Percentiles rank a stretch among this genome's conserved stretches.
These are phyloP conservation scores for Plantago coronopus DNA, from an alignment of 305 asterid species.

Conservation along the genomic window DNA sequence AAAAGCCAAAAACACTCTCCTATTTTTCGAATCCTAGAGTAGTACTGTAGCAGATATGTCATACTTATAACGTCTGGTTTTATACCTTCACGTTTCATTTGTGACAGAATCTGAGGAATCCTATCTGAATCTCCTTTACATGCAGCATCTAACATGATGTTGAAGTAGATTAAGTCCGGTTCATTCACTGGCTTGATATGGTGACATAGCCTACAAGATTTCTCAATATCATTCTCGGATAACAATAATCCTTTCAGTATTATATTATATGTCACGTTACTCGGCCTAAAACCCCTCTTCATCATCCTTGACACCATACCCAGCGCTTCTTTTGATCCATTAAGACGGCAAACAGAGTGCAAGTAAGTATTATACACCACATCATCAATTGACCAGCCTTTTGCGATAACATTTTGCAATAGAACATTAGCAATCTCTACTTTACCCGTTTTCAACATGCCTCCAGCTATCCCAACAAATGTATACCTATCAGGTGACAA, in stretches of 20 bases:
- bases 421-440: slow-evolving; percentile 32
- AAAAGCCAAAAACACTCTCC: slow-evolving; percentile 37
- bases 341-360: slow-evolving; percentile 37
- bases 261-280: slow-evolving; percentile 41
- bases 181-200: slow-evolving; percentile 32
- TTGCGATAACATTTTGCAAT: slow-evolving; percentile 32
- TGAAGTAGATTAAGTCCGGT: slow-evolving; percentile 55
- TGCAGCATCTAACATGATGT: slow-evolving; percentile 53
- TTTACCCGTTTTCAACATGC: slow-evolving; percentile 48
- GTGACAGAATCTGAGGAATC: slow-evolving; percentile 34
- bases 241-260: slow-evolving; percentile 54
- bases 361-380: slow-evolving; percentile 44
- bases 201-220: slow-evolving; percentile 41
- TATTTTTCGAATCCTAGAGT: slow-evolving; percentile 31
- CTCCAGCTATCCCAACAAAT: slow-evolving; percentile 54
- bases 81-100: slow-evolving; percentile 41
- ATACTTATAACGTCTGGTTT: slow-evolving; percentile 43
- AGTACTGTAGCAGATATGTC: slow-evolving; percentile 51
- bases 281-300: slow-evolving; percentile 49
- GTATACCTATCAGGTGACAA: slow-evolving; percentile 49
- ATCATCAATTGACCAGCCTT: slow-evolving; percentile 35
- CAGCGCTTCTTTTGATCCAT: slow-evolving; percentile 40
- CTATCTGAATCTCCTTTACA: slow-evolving; percentile 38
- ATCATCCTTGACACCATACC: slow-evolving; percentile 34
- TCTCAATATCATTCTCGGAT: slow-evolving; percentile 34